Evolutionary conservation across 2,329 filamentous ascomycete species (phyloP).

Genomic region (Penicillium italicum): DNA sequence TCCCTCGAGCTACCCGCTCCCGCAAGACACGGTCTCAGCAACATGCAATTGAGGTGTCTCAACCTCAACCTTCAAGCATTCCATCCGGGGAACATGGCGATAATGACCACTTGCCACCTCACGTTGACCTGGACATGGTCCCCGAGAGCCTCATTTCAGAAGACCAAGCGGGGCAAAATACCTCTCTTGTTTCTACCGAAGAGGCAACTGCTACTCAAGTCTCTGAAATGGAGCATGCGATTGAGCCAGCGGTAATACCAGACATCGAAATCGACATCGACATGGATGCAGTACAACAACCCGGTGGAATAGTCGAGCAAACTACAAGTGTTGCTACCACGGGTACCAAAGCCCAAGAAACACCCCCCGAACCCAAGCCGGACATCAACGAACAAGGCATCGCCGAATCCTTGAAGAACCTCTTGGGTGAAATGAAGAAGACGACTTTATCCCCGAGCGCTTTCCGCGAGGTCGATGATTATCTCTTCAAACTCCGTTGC

Average conservation of each 20-base stretch:
- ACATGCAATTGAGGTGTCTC: constrained; percentile 6
- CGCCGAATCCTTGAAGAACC: constrained; percentile 51
- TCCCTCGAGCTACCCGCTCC: constrained; percentile 17
- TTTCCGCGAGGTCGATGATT: constrained; percentile 69
- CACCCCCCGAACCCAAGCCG: not conserved
- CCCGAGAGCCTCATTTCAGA: not conserved
- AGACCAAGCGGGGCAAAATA: not conserved
- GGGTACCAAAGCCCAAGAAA: constrained; percentile 16
- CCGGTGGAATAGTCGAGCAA: not conserved
- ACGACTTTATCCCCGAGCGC: constrained; percentile 62
- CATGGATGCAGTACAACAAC: not conserved
- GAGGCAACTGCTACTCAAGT: constrained; percentile 20
- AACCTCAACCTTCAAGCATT: constrained; percentile 3
- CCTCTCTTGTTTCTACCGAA: constrained; percentile 11
- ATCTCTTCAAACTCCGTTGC: constrained; percentile 73
- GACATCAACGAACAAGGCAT: constrained; percentile 42
- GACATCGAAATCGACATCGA: constrained; percentile 12
- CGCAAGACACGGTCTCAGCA: constrained; percentile 21
- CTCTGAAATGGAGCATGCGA: constrained; percentile 10
- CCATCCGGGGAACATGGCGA: not conserved
- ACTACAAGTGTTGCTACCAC: constrained; percentile 9
- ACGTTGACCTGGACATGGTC: constrained; percentile 1
- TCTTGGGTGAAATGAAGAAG: constrained; percentile 58
- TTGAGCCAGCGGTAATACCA: not conserved
- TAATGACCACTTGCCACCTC: not conserved